These are phyloP conservation scores for Globomyces pollinis-pini DNA, from an alignment of 192 early-diverging fungal species.

Conservation along the genomic window DNA sequence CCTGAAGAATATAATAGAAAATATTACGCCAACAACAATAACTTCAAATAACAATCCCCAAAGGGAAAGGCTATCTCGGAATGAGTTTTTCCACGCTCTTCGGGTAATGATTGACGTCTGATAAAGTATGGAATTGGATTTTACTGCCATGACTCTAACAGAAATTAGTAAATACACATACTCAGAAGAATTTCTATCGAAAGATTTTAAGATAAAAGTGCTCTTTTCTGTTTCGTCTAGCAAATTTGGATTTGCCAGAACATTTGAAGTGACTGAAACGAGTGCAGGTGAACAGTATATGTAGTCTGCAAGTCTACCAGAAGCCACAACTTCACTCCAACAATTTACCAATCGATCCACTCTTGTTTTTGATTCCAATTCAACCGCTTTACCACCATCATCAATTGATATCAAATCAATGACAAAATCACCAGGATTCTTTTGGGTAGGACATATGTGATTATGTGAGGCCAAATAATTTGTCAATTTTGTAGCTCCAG, in stretches of 20 bases:
- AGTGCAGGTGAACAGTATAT: too few relatives aligned
- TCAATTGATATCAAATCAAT: slow-evolving; percentile 45
- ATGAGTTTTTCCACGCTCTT: slow-evolving; percentile 24
- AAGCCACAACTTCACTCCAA: background rate
- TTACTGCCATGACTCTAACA: too few relatives aligned
- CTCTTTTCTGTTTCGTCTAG: too few relatives aligned
- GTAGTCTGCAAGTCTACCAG: too few relatives aligned
- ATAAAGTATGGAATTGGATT: too few relatives aligned
- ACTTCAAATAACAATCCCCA: slow-evolving; percentile 38
- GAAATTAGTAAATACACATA: too few relatives aligned
- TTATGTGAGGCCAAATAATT: slow-evolving; percentile 52
- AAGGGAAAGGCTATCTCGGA: slow-evolving; percentile 30
- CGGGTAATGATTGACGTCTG: slow-evolving; percentile 26
- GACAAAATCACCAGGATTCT: slow-evolving; percentile 65
- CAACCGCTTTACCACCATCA: slow-evolving; percentile 19
- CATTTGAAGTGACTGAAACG: too few relatives aligned
- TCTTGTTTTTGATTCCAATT: slow-evolving; percentile 2
- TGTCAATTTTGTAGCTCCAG: slow-evolving; percentile 22
- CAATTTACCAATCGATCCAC: background rate
- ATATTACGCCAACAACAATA: slow-evolving; percentile 19
- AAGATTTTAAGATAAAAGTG: too few relatives aligned
- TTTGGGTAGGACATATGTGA: slow-evolving; percentile 44
- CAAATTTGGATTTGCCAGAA: too few relatives aligned
- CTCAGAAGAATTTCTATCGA: too few relatives aligned
- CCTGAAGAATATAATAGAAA: slow-evolving; percentile 35